A percentile compares a stretch with the other conserved stretches of the same genome.
phyloP scores from a whole-genome alignment of 331 rosid species.

The Pyracantha coccinea region DNA sequence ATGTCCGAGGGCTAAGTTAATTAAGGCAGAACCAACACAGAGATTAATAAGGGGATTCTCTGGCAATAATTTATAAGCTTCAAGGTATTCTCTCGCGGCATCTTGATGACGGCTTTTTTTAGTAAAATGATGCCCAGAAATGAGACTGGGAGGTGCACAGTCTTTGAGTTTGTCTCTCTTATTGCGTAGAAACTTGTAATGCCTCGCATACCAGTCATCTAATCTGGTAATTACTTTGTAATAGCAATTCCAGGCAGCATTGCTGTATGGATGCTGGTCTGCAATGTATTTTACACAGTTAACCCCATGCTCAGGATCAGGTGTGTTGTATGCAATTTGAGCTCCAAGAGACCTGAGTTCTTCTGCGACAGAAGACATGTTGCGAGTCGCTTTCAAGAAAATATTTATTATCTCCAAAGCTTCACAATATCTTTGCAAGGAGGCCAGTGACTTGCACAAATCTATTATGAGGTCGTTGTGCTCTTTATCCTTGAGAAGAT shows the following conservation, averaged over 20 bases:
- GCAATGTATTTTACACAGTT: slow-evolving; percentile 78
- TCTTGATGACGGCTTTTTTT: slow-evolving; percentile 72
- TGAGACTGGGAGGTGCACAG: slow-evolving; percentile 69
- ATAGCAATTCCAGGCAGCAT: slow-evolving; percentile 93
- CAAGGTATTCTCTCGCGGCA: slow-evolving; percentile 83
- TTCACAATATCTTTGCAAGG: slow-evolving; percentile 63
- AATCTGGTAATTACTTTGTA: slow-evolving; percentile 78
- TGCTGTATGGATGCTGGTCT: slow-evolving; percentile 66
- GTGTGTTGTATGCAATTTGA: slow-evolving; percentile 78
- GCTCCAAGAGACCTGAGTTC: slow-evolving; percentile 81
- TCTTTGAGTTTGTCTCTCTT: slow-evolving; percentile 59
- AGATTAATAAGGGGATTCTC: slow-evolving; percentile 74
- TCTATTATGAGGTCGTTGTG: slow-evolving; percentile 57
- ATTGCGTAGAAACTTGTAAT: slow-evolving; percentile 50
- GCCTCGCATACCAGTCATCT: slow-evolving; percentile 69
- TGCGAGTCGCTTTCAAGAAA: slow-evolving; percentile 48
- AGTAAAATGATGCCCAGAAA: slow-evolving; percentile 71
- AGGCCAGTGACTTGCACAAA: slow-evolving; percentile 78
- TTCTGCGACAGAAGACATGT: slow-evolving; percentile 44
- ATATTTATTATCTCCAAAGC: slow-evolving; percentile 71
- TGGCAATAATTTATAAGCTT: slow-evolving; percentile 67
- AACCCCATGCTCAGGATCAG: slow-evolving; percentile 79
- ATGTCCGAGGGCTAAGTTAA: slow-evolving; percentile 75
- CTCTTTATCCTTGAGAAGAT: slow-evolving; percentile 63
- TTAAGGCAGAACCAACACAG: slow-evolving; percentile 80